These are phyloP conservation scores for Lodderomyces jiufengensis DNA, from an alignment of 1,139 yeast genomes.

Conservation along the genomic window DNA sequence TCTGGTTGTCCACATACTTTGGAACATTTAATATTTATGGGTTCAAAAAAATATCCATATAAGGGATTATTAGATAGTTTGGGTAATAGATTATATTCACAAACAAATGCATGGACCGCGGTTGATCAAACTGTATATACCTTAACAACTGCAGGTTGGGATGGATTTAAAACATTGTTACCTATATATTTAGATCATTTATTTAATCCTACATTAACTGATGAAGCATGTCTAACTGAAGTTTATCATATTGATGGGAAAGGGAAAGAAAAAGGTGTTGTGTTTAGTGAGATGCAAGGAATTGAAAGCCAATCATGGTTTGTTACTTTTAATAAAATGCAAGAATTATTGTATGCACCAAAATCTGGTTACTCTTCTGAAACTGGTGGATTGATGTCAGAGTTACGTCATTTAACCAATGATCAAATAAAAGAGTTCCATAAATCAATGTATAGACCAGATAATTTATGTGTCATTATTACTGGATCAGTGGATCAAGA, in stretches of 20 bases:
- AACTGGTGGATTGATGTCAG: slow-evolving; percentile 87
- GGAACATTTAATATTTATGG: slow-evolving; percentile 94
- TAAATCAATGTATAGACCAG: slow-evolving; percentile 67
- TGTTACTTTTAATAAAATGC: slow-evolving; percentile 59
- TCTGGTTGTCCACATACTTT: slow-evolving; percentile 95
- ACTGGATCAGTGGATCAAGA: slow-evolving; percentile 78
- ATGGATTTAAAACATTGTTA: slow-evolving; percentile 76
- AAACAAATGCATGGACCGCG: slow-evolving; percentile 97
- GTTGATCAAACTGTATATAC: slow-evolving; percentile 96
- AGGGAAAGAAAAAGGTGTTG: slow-evolving; percentile 94
- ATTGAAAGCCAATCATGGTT: slow-evolving; percentile 80
- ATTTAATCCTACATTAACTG: slow-evolving; percentile 79
- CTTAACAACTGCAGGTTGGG: slow-evolving; percentile 92
- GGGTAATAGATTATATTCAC: slow-evolving; percentile 80
- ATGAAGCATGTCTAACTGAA: slow-evolving; percentile 88
- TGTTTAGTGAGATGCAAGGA: slow-evolving; percentile 96
- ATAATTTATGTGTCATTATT: slow-evolving; percentile 76
- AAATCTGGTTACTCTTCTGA: slow-evolving; percentile 74
- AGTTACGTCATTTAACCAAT: slow-evolving; percentile 68
- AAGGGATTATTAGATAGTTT: slow-evolving; percentile 86
- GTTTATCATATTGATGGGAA: slow-evolving; percentile 92
- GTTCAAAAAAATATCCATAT: slow-evolving; percentile 83
- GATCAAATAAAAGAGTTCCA: slow-evolving; percentile 79
- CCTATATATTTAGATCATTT: slow-evolving; percentile 92
- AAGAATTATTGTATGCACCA: slow-evolving; percentile 54